Evolutionary conservation across 2,329 filamentous ascomycete species (phyloP), one percentile per base, ranked within the genome.

Genomic region (Phialophora chinensis): DNA sequence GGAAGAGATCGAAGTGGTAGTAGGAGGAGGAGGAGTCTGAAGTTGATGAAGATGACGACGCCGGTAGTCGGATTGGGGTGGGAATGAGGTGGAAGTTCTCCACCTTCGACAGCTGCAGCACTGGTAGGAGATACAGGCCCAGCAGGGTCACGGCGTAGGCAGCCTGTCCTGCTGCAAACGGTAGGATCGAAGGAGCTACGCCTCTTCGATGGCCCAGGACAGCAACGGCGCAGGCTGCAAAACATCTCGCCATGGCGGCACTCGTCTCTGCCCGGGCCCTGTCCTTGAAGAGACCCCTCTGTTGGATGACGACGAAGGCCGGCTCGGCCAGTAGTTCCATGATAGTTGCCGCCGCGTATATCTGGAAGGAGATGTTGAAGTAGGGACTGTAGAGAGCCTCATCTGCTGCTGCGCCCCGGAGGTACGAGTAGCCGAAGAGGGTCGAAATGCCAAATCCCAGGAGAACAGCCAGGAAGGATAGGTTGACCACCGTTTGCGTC

Each of bases 101-200:
- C 0, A 76, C 68, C 1, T 77, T 80, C 0, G 90, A 85, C 5
- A 91, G 80, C 0, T 81, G 76, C 57, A 81, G 78, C n/a, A 89
- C 87, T 11, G 86, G 85, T 75, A 85, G 80, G 6, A 84, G 77
- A 75, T 98, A 99, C 25, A 94, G 87, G 4, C 83, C 75, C 1
- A 94, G 80, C 17, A 98, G 80, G 0, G 86, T 82, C 6, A 84
- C 42, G 0, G 91, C 90, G 78, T 97, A 97, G 10, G 85, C 85
- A 35, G 94, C 78, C 78, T 98, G 93, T 11, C 95, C 96, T 14
- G 93, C 79, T 0, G 94, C 95, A 78, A 98, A 98, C 0, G 95
- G 93, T 56, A 98, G 79, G 0, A 93, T 90, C 5, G 93, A 94
- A 1, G 91, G 75, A 65, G 90, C 84, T 23, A 81, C 69, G 0